A percentile compares a stretch with the other conserved stretches of the same genome.
phyloP scores from a whole-genome alignment of 768 basidiomycete genomes.

The Termitomyces sp. region DNA sequence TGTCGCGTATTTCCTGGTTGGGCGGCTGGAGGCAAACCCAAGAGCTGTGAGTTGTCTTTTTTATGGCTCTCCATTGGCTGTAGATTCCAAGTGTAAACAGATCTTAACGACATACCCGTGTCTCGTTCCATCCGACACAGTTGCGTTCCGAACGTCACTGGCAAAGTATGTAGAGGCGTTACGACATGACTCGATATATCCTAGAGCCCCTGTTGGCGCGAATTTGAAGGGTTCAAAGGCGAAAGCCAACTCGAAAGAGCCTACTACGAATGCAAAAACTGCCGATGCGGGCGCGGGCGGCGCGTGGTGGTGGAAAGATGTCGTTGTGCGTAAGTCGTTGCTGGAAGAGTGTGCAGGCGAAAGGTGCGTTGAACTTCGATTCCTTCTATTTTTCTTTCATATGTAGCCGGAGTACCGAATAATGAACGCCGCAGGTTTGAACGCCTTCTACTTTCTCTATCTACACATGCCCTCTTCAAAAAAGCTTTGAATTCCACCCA shows the following conservation, averaged over 20 bases:
- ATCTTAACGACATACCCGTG: slow-evolving; percentile 48
- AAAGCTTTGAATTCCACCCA: slow-evolving; percentile 17
- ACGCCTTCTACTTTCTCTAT: slow-evolving; percentile 42
- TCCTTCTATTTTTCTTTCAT: no score
- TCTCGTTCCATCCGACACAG: slow-evolving; percentile 41
- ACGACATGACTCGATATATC: slow-evolving; percentile 32
- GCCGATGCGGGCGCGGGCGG: neutral
- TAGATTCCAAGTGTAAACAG: slow-evolving; percentile 18
- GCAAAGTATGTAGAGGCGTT: slow-evolving; percentile 45
- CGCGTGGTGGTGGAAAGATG: slow-evolving; percentile 52
- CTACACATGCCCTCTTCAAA: slow-evolving; percentile 43
- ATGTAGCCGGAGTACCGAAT: no score
- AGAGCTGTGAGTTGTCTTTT: slow-evolving; percentile 18
- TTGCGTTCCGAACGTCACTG: slow-evolving; percentile 45
- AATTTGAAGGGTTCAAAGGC: slow-evolving; percentile 5
- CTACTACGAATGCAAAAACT: neutral
- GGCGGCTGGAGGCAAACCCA: slow-evolving; percentile 32
- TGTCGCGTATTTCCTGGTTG: slow-evolving; percentile 42
- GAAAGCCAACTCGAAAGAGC: slow-evolving; percentile 3
- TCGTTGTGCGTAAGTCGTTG: slow-evolving; percentile 48
- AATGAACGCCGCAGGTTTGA: slow-evolving; percentile 34
- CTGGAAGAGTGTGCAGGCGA: slow-evolving; percentile 50
- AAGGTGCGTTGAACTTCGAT: slow-evolving; percentile 24
- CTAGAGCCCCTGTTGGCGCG: slow-evolving; percentile 4
- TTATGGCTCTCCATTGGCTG: no score